phyloP scores from a whole-genome alignment of 140 eudicot genomes.

The Flaveria floridana region DNA sequence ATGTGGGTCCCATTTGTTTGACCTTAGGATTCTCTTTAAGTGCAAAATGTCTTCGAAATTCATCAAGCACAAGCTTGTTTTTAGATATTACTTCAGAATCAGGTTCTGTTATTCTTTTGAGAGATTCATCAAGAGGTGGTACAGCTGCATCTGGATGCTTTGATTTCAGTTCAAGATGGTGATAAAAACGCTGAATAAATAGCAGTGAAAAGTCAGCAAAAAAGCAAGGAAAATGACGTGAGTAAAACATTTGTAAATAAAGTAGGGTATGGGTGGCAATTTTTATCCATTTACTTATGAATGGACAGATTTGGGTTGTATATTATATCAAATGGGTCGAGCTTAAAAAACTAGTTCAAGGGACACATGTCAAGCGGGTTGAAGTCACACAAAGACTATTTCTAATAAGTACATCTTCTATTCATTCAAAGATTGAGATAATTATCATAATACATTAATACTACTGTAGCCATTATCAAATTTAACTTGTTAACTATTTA shows the following conservation, averaged over 20 bases:
- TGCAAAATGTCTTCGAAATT: slow-evolving; percentile 58
- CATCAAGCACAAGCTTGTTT: slow-evolving; percentile 63
- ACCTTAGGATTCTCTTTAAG: slow-evolving; percentile 88
- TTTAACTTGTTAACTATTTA: background rate
- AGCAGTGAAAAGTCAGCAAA: slow-evolving; percentile 23
- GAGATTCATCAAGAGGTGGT: slow-evolving; percentile 84
- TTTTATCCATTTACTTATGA: background rate
- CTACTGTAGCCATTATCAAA: background rate
- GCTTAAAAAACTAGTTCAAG: background rate
- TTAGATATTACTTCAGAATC: slow-evolving; percentile 66
- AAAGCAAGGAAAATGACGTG: background rate
- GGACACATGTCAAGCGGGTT: background rate
- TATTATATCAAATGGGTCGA: background rate
- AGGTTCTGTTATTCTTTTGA: slow-evolving; percentile 79
- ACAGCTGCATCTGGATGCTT: slow-evolving; percentile 80
- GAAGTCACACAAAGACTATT: slow-evolving; percentile 2
- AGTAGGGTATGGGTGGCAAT: background rate
- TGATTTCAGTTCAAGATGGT: slow-evolving; percentile 74
- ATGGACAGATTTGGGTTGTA: background rate
- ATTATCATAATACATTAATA: too few relatives aligned
- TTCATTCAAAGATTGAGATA: background rate
- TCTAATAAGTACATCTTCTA: background rate
- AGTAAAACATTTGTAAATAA: background rate
- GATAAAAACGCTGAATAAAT: slow-evolving; percentile 68
- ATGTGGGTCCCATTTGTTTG: slow-evolving; percentile 8